A percentile compares a stretch with the other conserved stretches of the same genome.
These are phyloP conservation scores for Ilyonectria mors-panacis DNA, from an alignment of 2,329 filamentous ascomycete genomes.

Conservation along the genomic window DNA sequence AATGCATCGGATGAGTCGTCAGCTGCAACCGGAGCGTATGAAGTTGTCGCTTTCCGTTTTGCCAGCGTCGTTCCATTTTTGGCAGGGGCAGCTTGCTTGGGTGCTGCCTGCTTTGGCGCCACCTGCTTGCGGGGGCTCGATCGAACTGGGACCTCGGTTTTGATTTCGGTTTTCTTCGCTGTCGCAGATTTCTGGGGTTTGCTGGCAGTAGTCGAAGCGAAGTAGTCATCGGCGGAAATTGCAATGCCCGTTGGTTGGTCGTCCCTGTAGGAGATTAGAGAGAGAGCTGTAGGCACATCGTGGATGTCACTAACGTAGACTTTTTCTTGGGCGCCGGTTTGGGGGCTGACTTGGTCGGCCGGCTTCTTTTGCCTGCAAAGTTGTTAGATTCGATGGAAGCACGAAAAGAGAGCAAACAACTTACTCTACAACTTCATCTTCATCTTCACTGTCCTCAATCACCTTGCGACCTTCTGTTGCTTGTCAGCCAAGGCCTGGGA, in stretches of 20 bases:
- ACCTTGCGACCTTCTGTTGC: slow-evolving; percentile 74
- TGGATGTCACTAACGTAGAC: slow-evolving; percentile 58
- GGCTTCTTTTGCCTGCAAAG: slow-evolving; percentile 66
- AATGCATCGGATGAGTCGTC: slow-evolving; percentile 71
- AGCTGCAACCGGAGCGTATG: slow-evolving; percentile 57
- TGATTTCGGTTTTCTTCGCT: slow-evolving; percentile 59
- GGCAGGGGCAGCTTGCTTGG: slow-evolving; percentile 48
- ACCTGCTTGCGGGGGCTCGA: slow-evolving; percentile 67
- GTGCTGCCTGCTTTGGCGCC: slow-evolving; percentile 47
- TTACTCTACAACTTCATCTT: slow-evolving; percentile 71
- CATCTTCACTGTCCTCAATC: slow-evolving; percentile 86
- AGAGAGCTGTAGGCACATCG: neutral
- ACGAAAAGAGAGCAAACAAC: slow-evolving; percentile 42
- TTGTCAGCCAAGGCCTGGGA: slow-evolving; percentile 34
- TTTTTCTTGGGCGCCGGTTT: slow-evolving; percentile 70
- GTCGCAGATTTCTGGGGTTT: slow-evolving; percentile 57
- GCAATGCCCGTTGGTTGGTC: slow-evolving; percentile 63
- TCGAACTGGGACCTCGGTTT: slow-evolving; percentile 63
- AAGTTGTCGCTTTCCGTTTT: slow-evolving; percentile 60
- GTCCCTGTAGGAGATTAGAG: slow-evolving; percentile 49
- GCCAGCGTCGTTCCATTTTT: slow-evolving; percentile 51
- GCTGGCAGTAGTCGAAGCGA: slow-evolving; percentile 62
- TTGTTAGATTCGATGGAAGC: slow-evolving; percentile 31
- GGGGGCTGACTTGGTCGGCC: slow-evolving; percentile 65
- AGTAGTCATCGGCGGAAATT: slow-evolving; percentile 72